A percentile compares a stretch with the other conserved stretches of the same genome.
These are phyloP conservation scores for Pugionium cornutum DNA, from an alignment of 345 rosid species.

Conservation along the genomic window DNA sequence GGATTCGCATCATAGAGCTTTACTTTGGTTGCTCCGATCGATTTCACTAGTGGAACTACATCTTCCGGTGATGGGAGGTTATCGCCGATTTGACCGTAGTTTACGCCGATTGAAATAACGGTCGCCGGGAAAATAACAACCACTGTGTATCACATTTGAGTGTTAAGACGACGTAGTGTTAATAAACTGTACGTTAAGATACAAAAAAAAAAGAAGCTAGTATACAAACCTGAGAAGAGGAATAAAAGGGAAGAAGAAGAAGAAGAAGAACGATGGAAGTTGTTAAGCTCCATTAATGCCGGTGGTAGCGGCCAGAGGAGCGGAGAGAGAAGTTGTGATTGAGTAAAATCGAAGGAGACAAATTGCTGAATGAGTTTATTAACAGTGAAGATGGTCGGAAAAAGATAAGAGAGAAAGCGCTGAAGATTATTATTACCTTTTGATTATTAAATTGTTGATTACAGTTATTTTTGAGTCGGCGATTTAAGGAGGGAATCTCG, in stretches of 20 bases:
- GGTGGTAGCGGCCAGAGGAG: conserved; percentile 23
- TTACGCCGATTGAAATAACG: conserved; percentile 68
- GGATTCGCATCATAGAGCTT: conserved; percentile 92
- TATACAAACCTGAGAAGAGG: conserved; percentile 33
- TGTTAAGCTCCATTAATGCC: conserved; percentile 34
- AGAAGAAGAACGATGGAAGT: conserved; percentile 12
- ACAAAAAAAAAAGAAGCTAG: neutral
- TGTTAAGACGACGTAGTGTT: neutral
- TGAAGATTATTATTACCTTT: conserved; percentile 1
- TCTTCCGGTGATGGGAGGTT: conserved; percentile 72
- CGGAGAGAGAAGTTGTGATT: conserved; percentile 19
- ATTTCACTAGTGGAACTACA: conserved; percentile 74
- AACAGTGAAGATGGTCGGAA: conserved; percentile 3
- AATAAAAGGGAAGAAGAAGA: conserved; percentile 10
- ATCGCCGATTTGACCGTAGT: conserved; percentile 90
- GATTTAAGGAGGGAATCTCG: conserved; percentile 29
- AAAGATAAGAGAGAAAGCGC: conserved; percentile 9
- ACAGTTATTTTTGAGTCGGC: conserved; percentile 31
- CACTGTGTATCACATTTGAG: conserved; percentile 13
- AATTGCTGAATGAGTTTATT: conserved; percentile 22
- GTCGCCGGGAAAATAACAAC: conserved; percentile 29
- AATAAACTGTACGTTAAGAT: neutral
- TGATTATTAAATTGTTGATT: conserved; percentile 7
- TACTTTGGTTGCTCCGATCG: conserved; percentile 75
- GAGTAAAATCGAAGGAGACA: conserved; percentile 2